Evolutionary conservation across 495 filamentous ascomycete genomes (phyloP).

Genomic region (Neurospora tetraspora): DNA sequence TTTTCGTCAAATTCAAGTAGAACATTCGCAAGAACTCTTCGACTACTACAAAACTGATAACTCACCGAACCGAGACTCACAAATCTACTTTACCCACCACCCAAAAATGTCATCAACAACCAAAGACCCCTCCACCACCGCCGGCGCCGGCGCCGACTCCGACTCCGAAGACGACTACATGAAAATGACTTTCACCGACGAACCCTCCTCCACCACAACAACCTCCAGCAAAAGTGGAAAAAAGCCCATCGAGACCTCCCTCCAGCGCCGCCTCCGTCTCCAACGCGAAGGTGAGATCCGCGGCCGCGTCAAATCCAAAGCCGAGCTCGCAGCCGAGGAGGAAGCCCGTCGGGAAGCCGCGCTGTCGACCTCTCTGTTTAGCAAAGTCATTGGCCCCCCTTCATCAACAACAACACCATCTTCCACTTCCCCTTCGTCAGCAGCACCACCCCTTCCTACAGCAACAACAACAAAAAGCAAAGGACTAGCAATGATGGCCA

Average conservation of each 20-base stretch:
- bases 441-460: conserved; percentile 1
- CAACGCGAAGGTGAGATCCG: conserved; percentile 49
- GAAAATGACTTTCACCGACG: conserved; percentile 47
- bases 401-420: neutral
- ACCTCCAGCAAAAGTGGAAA: neutral
- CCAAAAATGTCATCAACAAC: neutral
- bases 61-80: neutral
- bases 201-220: neutral
- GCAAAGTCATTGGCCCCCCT: conserved; percentile 13
- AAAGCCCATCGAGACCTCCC: conserved; percentile 39
- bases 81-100: neutral
- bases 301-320: conserved; percentile 64
- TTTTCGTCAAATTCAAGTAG: neutral
- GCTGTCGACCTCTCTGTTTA: conserved; percentile 57
- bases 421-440: neutral
- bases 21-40: neutral
- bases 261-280: conserved; percentile 45
- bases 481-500: conserved; percentile 93
- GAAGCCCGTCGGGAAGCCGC: conserved; percentile 62
- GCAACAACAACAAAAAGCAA: conserved; percentile 45
- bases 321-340: conserved; percentile 63
- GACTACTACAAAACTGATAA: neutral
- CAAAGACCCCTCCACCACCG: neutral
- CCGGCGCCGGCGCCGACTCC: neutral
- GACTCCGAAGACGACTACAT: conserved; percentile 51